phyloP scores from a whole-genome alignment of 257 asterid species.

The Jaltomata sinuosa region DNA sequence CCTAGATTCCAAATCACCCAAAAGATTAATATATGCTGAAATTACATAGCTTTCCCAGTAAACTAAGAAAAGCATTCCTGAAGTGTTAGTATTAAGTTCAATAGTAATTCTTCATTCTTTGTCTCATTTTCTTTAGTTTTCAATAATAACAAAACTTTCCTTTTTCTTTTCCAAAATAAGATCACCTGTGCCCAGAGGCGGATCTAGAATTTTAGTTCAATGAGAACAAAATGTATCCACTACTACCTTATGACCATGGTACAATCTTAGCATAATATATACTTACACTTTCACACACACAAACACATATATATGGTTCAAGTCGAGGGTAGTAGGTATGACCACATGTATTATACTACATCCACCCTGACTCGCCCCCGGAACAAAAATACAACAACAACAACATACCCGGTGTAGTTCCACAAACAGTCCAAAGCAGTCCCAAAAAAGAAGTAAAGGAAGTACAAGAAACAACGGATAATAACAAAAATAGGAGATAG shows the following conservation, averaged over 20 bases:
- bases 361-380: not conserved
- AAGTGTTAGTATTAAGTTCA: not conserved
- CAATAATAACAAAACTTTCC: not conserved
- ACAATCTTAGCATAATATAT: not conserved
- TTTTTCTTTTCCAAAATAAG: not conserved
- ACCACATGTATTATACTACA: not conserved
- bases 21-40: conserved; percentile 9
- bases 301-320: not conserved
- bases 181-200: not conserved
- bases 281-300: not conserved
- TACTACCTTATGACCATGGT: not conserved
- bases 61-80: conserved; percentile 2
- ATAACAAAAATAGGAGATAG: too few species aligned
- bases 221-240: not conserved
- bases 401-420: too few species aligned
- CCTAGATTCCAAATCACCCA: conserved; percentile 37
- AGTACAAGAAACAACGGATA: too few species aligned
- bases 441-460: too few species aligned
- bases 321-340: not conserved
- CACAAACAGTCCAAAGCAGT: too few species aligned
- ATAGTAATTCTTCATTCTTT: not conserved
- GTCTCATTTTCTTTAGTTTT: not conserved
- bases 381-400: not conserved
- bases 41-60: conserved; percentile 6
- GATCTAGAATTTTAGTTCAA: not conserved